These are phyloP conservation scores for Oryza meridionalis DNA, from an alignment of 176 grass and related monocot genomes.

Conservation along the genomic window DNA sequence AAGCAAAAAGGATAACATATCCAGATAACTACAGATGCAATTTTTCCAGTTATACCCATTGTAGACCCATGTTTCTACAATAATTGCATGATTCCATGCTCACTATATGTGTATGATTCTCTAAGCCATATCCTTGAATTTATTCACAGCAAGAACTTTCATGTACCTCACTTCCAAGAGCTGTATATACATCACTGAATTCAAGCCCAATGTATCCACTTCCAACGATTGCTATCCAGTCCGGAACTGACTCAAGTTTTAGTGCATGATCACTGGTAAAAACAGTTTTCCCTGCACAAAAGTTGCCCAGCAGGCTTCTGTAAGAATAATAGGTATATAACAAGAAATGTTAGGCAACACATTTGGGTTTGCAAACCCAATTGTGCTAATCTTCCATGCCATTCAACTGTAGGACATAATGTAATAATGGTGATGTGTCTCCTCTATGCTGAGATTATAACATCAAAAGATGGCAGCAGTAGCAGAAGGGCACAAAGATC, in stretches of 20 bases:
- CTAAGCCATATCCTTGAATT: neutral
- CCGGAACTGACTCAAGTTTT: constrained; percentile 90
- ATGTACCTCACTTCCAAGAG: constrained; percentile 91
- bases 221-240: constrained; percentile 97
- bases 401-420: neutral
- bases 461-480: neutral
- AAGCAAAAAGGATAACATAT: constrained; percentile 11
- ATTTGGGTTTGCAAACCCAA: neutral
- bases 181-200: constrained; percentile 96
- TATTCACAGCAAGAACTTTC: constrained; percentile 15
- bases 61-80: constrained; percentile 30
- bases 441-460: constrained; percentile 3
- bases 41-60: constrained; percentile 13
- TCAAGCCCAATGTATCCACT: constrained; percentile 99
- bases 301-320: constrained; percentile 18
- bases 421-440: neutral
- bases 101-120: constrained; percentile 13
- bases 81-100: neutral
- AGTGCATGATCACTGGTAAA: constrained; percentile 94
- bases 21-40: neutral
- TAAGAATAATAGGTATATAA: constrained; percentile 19
- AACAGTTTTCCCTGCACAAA: constrained; percentile 77
- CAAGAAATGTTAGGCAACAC: constrained; percentile 23
- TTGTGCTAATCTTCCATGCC: neutral
- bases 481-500: neutral